Percentiles rank a stretch among this genome's conserved stretches.
Conservation (phyloP, 73 alveolate genomes). For the Paramecium octaurelia region DNA sequence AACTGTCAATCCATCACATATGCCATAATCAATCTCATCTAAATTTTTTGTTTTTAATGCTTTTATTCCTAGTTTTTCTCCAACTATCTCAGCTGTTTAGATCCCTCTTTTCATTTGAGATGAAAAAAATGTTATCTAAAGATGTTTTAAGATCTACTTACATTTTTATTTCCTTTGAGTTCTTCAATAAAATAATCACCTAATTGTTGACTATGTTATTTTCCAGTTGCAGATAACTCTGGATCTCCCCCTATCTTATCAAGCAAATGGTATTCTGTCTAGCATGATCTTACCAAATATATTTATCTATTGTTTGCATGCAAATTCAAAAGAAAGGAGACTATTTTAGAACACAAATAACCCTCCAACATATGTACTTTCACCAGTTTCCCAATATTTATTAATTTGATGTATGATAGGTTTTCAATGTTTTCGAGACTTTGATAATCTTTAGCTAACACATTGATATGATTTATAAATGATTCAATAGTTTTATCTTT, state of each 20-base stretch:
- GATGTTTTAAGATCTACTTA: not conserved
- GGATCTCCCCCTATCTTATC: conserved; percentile 70
- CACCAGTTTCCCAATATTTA: conserved; percentile 48
- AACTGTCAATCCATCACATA: conserved; percentile 60
- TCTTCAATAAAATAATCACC: conserved; percentile 49
- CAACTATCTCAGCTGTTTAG: conserved; percentile 52
- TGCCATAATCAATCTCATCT: conserved; percentile 67
- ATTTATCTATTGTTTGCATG: conserved; percentile 59
- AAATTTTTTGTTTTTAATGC: conserved; percentile 35
- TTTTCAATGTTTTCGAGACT: conserved; percentile 18
- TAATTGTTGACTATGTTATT: not conserved
- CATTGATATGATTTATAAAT: conserved; percentile 41
- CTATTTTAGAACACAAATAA: conserved; percentile 44
- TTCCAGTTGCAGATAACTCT: conserved; percentile 53
- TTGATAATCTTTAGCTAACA: conserved; percentile 44
- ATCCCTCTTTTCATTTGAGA: conserved; percentile 58
- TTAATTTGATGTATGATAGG: conserved; percentile 49
- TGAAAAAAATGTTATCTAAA: conserved; percentile 15
- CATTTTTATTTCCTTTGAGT: conserved; percentile 7
- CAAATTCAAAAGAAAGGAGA: conserved; percentile 39
- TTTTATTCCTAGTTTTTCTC: not conserved
- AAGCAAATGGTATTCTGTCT: conserved; percentile 32
- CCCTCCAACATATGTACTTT: conserved; percentile 47
- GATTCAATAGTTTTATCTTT: conserved; percentile 51
- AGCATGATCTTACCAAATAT: conserved; percentile 57